phyloP scores from a whole-genome alignment of 148 eudicot genomes.

The Cornus kousa region DNA sequence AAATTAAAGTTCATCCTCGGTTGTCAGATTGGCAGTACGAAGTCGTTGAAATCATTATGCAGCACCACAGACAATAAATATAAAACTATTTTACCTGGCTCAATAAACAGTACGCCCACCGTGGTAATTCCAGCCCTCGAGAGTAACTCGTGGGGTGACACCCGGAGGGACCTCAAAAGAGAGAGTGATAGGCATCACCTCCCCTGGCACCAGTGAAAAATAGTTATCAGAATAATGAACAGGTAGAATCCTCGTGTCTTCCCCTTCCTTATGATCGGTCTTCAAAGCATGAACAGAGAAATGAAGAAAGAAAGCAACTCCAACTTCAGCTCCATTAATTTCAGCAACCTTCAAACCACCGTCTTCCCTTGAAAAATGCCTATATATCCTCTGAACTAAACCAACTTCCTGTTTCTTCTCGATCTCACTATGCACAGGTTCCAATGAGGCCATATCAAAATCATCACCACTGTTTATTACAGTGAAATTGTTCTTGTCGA shows the following conservation, averaged over 20 bases:
- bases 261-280: conserved; percentile 52
- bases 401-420: conserved; percentile 31
- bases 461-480: conserved; percentile 17
- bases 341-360: conserved; percentile 35
- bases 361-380: conserved; percentile 29
- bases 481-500: conserved; percentile 42
- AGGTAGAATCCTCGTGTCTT: conserved; percentile 85
- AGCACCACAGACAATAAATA: background rate
- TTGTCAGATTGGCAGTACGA: too few species aligned
- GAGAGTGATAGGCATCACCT: conserved; percentile 51
- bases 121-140: conserved; percentile 78
- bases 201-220: conserved; percentile 88
- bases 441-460: conserved; percentile 23
- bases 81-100: background rate
- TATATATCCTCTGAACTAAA: conserved; percentile 45
- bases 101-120: conserved; percentile 40
- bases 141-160: conserved; percentile 54
- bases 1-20: too few species aligned
- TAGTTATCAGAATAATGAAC: conserved; percentile 98
- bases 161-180: conserved; percentile 84
- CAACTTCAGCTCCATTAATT: conserved; percentile 57
- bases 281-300: conserved; percentile 73
- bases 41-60: background rate
- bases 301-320: conserved; percentile 90
- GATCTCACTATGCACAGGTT: background rate